Evolutionary conservation across 148 eudicot species (phyloP).

Genomic region (Nyssa sinensis): DNA sequence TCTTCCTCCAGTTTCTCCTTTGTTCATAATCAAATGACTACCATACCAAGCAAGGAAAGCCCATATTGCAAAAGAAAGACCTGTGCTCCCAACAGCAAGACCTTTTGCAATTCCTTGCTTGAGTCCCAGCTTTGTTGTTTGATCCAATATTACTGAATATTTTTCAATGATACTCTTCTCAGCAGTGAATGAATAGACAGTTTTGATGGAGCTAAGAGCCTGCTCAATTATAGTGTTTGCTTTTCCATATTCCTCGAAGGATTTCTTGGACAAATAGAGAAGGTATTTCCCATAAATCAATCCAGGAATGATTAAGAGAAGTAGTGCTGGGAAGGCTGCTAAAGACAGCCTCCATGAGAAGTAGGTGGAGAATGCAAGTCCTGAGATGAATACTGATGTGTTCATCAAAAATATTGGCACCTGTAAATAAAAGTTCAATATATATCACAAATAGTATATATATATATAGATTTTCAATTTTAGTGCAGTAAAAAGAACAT

Average conservation of each 20-base stretch:
- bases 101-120: conserved; percentile 85
- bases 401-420: conserved; percentile 92
- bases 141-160: conserved; percentile 55
- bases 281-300: conserved; percentile 79
- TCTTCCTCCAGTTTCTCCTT: conserved; percentile 81
- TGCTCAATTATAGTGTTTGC: conserved; percentile 69
- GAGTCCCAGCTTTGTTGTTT: conserved; percentile 63
- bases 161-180: conserved; percentile 63
- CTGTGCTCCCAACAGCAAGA: conserved; percentile 80
- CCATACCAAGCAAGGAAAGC: conserved; percentile 98
- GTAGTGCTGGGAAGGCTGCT: conserved; percentile 74
- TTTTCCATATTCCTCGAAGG: conserved; percentile 60
- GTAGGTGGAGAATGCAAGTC: conserved; percentile 73
- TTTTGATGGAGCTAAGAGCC: conserved; percentile 78
- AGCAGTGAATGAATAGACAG: conserved; percentile 83
- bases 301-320: conserved; percentile 78
- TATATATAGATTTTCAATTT: too few species aligned
- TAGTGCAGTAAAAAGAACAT: too few species aligned
- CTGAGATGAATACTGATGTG: conserved; percentile 77
- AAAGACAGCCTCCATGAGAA: conserved; percentile 87
- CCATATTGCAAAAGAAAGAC: conserved; percentile 85
- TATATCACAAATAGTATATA: neutral
- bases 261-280: conserved; percentile 49
- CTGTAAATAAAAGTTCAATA: conserved; percentile 29
- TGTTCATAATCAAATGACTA: conserved; percentile 75